Evolutionary conservation across 2,329 filamentous ascomycete species (phyloP), one percentile per base, ranked within the genome.

Genomic region (Graphilbum fragrans): DNA sequence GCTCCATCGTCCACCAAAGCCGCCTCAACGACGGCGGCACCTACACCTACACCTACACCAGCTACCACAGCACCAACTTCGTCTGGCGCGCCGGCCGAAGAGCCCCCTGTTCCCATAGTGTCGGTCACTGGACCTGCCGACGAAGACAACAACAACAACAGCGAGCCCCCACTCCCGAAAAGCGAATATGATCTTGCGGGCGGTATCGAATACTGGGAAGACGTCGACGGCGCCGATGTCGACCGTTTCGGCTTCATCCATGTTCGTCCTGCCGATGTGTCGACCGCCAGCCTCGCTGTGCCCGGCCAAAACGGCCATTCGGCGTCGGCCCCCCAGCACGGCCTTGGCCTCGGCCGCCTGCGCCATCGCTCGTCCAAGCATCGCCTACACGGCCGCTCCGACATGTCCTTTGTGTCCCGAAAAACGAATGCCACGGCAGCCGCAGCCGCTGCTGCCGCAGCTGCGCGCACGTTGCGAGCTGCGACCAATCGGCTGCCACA

Each of bases 191-290:
- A 76, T 51, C 58, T 70, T 33, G 72, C 72, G 14, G 72, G 74
- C 37, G 73, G 74, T 16, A 62, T 80, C 18, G 78, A 82, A 54
- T 77, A 82, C 52, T 82, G 76, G 77, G 72, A 80, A 51, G 73
- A 81, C 49, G 61, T 82, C 3, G 62, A 76, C 41, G 73, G 68
- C 25, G 65, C 62, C 38, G 70, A 77, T 54, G 72, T 82, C 47
- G 78, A 82, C 59, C 70, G 78, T 53, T 82, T 81, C 53, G 78
- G 78, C 45, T 82, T 82, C 59, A 82, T 82, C 51, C 68, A 58
- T 40, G 54, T 62, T 35, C 65, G 64, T 16, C 63, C 62, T 62
- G 16, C 55, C 56, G 8, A 64, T 68, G 11, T 7, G 6, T 10
- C 9, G 16, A 9, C 18, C 3, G 11, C 59, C 20, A 62, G 58